Evolutionary conservation across 2,329 filamentous ascomycete genomes (phyloP).

Genomic region (Aquanectria penicillioides): DNA sequence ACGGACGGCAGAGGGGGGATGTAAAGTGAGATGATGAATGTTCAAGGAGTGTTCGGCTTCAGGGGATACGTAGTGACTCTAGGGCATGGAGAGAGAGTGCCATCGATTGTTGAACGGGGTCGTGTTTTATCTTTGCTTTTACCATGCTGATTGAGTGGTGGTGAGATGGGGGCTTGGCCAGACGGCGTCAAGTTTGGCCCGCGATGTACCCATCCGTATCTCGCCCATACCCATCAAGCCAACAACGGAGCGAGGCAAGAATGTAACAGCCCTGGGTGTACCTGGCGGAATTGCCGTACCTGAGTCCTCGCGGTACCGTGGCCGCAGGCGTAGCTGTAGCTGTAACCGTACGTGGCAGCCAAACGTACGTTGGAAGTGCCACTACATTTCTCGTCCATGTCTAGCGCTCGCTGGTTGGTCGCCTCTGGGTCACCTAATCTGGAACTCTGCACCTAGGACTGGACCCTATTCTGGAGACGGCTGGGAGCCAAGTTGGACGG

Average conservation of each 20-base stretch:
- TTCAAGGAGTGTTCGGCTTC: too few relatives aligned
- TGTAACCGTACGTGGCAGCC: constrained; percentile 8
- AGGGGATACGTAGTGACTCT: too few relatives aligned
- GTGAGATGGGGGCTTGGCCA: neutral
- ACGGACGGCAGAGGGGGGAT: neutral
- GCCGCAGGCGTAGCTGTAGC: too few relatives aligned
- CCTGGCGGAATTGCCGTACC: too few relatives aligned
- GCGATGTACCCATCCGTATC: too few relatives aligned
- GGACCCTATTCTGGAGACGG: constrained; percentile 27
- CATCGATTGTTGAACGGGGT: neutral
- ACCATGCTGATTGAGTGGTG: constrained; percentile 6
- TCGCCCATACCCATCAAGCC: too few relatives aligned
- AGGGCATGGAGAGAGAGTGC: neutral
- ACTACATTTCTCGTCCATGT: constrained; percentile 3
- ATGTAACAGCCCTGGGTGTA: too few relatives aligned
- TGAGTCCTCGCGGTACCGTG: too few relatives aligned
- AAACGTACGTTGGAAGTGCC: constrained; percentile 15
- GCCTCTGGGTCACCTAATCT: constrained; percentile 4
- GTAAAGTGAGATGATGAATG: too few relatives aligned
- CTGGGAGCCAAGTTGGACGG: constrained; percentile 32
- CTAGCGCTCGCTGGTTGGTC: constrained; percentile 10
- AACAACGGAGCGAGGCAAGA: too few relatives aligned
- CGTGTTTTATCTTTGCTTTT: constrained; percentile 18
- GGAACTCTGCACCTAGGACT: constrained; percentile 33
- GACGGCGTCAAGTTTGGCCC: neutral